A percentile compares a stretch with the other conserved stretches of the same genome.
Conservation (phyloP, 116 monocot genomes). For the Thalassia testudinum region DNA sequence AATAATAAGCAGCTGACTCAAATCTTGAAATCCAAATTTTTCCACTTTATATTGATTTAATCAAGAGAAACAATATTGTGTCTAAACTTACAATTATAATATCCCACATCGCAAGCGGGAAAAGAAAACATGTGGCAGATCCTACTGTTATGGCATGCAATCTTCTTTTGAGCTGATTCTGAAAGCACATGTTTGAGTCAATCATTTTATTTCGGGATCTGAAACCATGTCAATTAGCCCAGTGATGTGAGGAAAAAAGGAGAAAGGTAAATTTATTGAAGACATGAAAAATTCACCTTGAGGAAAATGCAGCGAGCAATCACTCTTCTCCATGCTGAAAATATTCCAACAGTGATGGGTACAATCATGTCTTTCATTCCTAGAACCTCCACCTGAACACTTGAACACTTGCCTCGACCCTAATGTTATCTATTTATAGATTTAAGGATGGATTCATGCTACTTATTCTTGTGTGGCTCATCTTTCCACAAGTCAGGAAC, state of each 20-base stretch:
- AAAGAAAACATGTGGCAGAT: constrained; percentile 92
- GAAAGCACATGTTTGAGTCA: constrained; percentile 4
- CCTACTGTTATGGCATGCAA: constrained; percentile 89
- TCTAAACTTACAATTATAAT: constrained; percentile 43
- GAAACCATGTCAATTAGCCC: too few species aligned
- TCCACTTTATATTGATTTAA: too few species aligned
- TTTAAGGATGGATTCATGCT: too few species aligned
- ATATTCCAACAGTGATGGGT: constrained; percentile 74
- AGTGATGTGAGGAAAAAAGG: too few species aligned
- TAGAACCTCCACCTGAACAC: constrained; percentile 8
- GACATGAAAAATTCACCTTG: constrained; percentile 32
- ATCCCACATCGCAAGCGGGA: constrained; percentile 94
- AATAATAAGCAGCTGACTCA: too few species aligned
- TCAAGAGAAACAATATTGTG: background rate
- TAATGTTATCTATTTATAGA: too few species aligned
- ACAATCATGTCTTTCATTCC: constrained; percentile 51
- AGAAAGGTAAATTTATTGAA: background rate
- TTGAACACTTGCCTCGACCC: too few species aligned
- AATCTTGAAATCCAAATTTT: too few species aligned
- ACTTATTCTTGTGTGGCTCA: too few species aligned
- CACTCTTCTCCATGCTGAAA: constrained; percentile 87
- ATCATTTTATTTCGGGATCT: too few species aligned
- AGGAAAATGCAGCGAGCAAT: constrained; percentile 87
- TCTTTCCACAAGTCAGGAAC: too few species aligned
- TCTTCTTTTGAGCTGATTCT: constrained; percentile 94